These are phyloP conservation scores for Herpetomonas tarakana DNA, from an alignment of 208 protist species.

Conservation along the genomic window DNA sequence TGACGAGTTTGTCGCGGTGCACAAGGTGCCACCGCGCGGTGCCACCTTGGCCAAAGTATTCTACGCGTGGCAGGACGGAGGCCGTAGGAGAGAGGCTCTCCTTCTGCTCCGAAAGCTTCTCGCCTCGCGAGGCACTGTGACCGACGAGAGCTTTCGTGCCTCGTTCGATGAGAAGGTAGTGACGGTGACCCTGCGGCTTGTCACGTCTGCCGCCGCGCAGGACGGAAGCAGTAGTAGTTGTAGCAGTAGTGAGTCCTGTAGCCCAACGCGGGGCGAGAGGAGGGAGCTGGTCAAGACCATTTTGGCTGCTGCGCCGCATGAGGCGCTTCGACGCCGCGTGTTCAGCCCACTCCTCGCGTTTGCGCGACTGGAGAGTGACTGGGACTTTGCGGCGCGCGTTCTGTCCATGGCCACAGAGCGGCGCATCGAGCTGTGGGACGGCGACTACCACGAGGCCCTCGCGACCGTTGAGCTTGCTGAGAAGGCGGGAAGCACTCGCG, in stretches of 20 bases:
- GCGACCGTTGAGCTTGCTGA: conserved; percentile 23
- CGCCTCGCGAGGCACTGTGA: conserved; percentile 12
- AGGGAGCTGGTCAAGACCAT: conserved; percentile 34
- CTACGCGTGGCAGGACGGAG: conserved; percentile 41
- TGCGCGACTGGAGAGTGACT: conserved; percentile 24
- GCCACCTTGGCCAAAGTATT: conserved; percentile 56
- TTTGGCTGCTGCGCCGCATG: conserved; percentile 40
- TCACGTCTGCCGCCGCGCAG: conserved; percentile 5
- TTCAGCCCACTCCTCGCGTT: conserved; percentile 63
- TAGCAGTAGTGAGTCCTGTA: too few species aligned
- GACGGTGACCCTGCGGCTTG: conserved; percentile 61
- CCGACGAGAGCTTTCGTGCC: conserved; percentile 9
- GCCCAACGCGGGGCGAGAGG: conserved; percentile 1
- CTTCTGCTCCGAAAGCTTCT: conserved; percentile 29
- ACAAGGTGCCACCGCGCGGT: conserved; percentile 50
- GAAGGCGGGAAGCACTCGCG: background rate
- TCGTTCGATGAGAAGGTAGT: conserved; percentile 70
- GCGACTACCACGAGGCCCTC: conserved; percentile 65
- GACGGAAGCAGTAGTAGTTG: too few species aligned
- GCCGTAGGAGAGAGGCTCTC: conserved; percentile 24
- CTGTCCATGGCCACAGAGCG: conserved; percentile 28
- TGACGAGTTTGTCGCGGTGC: conserved; percentile 37
- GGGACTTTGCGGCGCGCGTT: conserved; percentile 37
- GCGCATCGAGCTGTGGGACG: conserved; percentile 79
- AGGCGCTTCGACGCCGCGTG: conserved; percentile 55